These are phyloP conservation scores for Arthroderma sp. DNA, from an alignment of 2,329 filamentous ascomycete genomes.

Conservation along the genomic window DNA sequence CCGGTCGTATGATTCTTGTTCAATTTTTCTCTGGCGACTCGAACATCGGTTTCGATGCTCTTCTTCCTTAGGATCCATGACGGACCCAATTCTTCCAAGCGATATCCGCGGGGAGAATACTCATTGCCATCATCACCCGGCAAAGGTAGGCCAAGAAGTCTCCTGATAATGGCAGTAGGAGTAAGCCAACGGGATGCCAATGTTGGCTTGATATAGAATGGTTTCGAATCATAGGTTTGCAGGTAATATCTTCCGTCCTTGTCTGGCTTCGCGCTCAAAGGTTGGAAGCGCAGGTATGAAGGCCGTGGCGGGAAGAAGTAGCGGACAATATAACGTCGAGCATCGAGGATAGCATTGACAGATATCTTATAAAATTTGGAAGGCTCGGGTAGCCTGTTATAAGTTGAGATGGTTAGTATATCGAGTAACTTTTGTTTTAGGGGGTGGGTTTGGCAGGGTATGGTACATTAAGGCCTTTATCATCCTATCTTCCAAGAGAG, in stretches of 20 bases:
- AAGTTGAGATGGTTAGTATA: neutral
- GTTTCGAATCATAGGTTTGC: constrained; percentile 46
- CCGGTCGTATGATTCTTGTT: constrained; percentile 1
- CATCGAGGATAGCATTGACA: constrained; percentile 36
- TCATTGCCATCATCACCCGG: constrained; percentile 37
- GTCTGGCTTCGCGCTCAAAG: constrained; percentile 39
- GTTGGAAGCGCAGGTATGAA: constrained; percentile 27
- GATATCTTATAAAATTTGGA: constrained; percentile 18
- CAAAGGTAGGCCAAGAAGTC: constrained; percentile 34
- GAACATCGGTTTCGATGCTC: neutral
- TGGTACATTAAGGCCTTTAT: constrained; percentile 53
- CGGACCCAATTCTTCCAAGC: constrained; percentile 50
- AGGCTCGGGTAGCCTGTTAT: neutral
- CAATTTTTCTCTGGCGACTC: neutral
- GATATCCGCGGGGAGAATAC: constrained; percentile 39
- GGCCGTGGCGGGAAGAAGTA: constrained; percentile 49
- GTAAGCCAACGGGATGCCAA: constrained; percentile 49
- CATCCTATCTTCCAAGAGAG: constrained; percentile 52
- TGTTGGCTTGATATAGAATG: constrained; percentile 51
- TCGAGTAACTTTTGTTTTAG: neutral
- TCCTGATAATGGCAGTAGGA: constrained; percentile 40
- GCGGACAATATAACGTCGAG: constrained; percentile 46
- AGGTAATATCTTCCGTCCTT: constrained; percentile 42
- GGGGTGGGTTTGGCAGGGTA: neutral
- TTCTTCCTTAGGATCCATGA: constrained; percentile 1